Evolutionary conservation across 352 stramenopile genomes (phyloP), one percentile per base, ranked within the genome.

Genomic region (Salisapilia sapeloensis): DNA sequence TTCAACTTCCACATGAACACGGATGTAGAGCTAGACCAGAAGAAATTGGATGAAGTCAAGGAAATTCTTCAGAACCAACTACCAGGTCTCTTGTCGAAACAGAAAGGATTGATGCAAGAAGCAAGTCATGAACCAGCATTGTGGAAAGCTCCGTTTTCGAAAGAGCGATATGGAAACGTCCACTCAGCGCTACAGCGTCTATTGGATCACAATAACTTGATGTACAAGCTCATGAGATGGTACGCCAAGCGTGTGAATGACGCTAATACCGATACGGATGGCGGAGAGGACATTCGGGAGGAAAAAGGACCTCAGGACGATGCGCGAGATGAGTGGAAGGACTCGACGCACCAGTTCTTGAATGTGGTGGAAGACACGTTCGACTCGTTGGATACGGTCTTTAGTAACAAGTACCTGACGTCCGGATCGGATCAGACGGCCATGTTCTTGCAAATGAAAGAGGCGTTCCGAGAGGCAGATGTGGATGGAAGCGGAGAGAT

Each of bases 381-480:
- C 16, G 42, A 49, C 4, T 46, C 42, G 27, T 13, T 49, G 6
- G 30, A 49, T 20, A n/a, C 24, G 14, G 27, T 49, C 24, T 49
- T 49, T 38, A 37, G 42, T 13, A 29, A 46, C 12, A 19, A 39
- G 4, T 49, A 46, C 40, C 22, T 24, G 0, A 46, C 44, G 18
- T 29, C 42, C 19, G 42, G 46, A n/a, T 29, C 38, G 16, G 42
- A 49, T 18, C 42, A 49, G 23, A 49, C 42, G 7, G 42, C 42
- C 11, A 23, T 49, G 6, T 49, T 49, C 13, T 35, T 49, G 42
- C 42, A 49, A 21, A 49, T 49, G 36, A 49, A 49, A 28, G 42
- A 49, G 40, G 42, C 42, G 13, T 49, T 49, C 24, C 38, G 42
- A 10, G 12, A 34, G 2, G 42, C 42, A 0, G 42, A 49, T 29